These are phyloP conservation scores for Aspergillus campestris DNA, from an alignment of 495 filamentous ascomycete species.

Conservation along the genomic window DNA sequence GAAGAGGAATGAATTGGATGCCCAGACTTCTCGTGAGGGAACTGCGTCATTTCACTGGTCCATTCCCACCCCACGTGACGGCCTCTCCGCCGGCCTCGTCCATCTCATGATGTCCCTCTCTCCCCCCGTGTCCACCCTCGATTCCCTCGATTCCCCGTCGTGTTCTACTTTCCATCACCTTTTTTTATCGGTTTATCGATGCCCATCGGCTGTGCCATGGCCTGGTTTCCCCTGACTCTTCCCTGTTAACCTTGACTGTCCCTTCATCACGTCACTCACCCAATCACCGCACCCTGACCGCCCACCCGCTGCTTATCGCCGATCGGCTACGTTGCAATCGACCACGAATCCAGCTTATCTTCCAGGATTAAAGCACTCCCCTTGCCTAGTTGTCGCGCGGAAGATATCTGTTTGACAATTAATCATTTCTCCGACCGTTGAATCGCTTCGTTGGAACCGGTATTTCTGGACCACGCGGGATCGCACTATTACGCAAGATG, in stretches of 20 bases:
- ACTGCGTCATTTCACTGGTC: slow-evolving; percentile 38
- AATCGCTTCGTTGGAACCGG: background rate
- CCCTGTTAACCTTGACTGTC: slow-evolving; percentile 7
- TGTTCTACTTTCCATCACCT: slow-evolving; percentile 4
- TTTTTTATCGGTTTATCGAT: background rate
- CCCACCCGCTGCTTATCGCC: slow-evolving; percentile 15
- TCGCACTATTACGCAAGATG: slow-evolving; percentile 15
- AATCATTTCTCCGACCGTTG: background rate
- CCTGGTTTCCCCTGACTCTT: background rate
- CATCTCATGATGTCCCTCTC: slow-evolving; percentile 8
- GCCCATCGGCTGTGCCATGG: slow-evolving; percentile 3
- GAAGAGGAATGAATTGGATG: slow-evolving; percentile 13
- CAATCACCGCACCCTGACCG: slow-evolving; percentile 9
- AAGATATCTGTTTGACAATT: background rate
- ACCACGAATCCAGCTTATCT: background rate
- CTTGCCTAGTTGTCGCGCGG: background rate
- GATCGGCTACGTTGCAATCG: slow-evolving; percentile 8
- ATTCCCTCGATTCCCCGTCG: slow-evolving; percentile 1
- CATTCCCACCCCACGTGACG: slow-evolving; percentile 27
- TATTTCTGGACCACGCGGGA: background rate
- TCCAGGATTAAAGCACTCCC: background rate
- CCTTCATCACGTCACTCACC: background rate
- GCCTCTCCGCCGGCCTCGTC: background rate
- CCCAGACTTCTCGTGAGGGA: slow-evolving; percentile 30
- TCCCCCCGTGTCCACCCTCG: background rate